Percentiles rank a stretch among this genome's conserved stretches.
Conservation (phyloP, 495 filamentous ascomycete genomes). For the Filosporella fistucella region DNA sequence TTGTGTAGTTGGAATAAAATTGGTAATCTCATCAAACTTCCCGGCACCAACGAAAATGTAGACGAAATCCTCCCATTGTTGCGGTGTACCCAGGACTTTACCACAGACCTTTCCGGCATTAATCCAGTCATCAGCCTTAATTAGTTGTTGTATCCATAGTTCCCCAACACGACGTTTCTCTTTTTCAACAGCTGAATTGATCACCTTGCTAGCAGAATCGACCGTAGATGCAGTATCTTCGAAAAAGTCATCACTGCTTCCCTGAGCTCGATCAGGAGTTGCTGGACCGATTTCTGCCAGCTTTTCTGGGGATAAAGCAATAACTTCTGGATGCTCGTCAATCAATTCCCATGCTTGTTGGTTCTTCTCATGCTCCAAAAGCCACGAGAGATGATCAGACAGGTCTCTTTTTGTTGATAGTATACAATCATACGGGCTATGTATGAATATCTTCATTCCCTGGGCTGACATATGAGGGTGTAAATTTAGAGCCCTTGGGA, state of each 20-base stretch:
- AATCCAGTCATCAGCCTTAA: constrained; percentile 67
- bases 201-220: constrained; percentile 39
- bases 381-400: constrained; percentile 78
- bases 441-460: constrained; percentile 90
- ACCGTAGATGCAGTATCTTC: constrained; percentile 68
- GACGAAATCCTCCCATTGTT: constrained; percentile 92
- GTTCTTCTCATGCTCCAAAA: constrained; percentile 73
- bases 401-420: constrained; percentile 81
- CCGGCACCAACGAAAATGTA: constrained; percentile 80
- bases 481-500: constrained; percentile 15
- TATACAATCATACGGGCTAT: constrained; percentile 93
- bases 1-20: constrained; percentile 69
- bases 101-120: constrained; percentile 73
- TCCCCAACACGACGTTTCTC: constrained; percentile 93
- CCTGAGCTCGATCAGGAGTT: constrained; percentile 48
- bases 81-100: constrained; percentile 71
- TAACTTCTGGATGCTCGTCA: constrained; percentile 75
- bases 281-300: constrained; percentile 32
- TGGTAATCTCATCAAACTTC: constrained; percentile 83
- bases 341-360: constrained; percentile 84
- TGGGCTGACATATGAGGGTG: constrained; percentile 49
- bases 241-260: constrained; percentile 70
- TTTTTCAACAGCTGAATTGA: constrained; percentile 65
- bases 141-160: constrained; percentile 82
- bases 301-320: constrained; percentile 37